A percentile compares a stretch with the other conserved stretches of the same genome.
phyloP scores from a whole-genome alignment of 2,329 filamentous ascomycete species.

The Leptographium lundbergii region DNA sequence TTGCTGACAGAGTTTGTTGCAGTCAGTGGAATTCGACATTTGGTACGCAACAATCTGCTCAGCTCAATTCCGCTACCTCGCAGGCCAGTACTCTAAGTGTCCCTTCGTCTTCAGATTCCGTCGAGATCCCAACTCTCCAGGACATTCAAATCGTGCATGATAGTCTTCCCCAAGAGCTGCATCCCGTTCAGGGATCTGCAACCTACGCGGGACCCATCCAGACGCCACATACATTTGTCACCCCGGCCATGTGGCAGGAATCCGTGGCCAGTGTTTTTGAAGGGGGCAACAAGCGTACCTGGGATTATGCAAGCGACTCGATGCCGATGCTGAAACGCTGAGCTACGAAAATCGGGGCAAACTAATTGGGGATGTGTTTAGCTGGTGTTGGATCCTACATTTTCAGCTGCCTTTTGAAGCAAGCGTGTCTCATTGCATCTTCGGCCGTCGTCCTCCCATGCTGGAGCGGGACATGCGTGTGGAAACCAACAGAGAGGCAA shows the following conservation, averaged over 20 bases:
- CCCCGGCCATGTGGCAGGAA: conserved; percentile 62
- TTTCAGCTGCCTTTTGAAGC: background rate
- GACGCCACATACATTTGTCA: conserved; percentile 40
- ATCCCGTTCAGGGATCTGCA: conserved; percentile 31
- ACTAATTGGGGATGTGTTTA: background rate
- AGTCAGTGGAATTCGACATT: conserved; percentile 96
- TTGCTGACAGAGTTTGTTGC: conserved; percentile 1
- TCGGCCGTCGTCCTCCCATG: background rate
- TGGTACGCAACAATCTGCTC: conserved; percentile 50
- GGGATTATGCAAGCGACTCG: conserved; percentile 36
- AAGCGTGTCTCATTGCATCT: background rate
- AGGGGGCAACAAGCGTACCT: conserved; percentile 47
- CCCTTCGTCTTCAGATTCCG: conserved; percentile 37
- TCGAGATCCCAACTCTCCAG: conserved; percentile 41
- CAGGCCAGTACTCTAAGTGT: conserved; percentile 40
- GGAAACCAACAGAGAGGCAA: background rate
- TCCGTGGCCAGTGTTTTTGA: conserved; percentile 58
- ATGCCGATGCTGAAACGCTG: conserved; percentile 9
- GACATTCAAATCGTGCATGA: conserved; percentile 36
- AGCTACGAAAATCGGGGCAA: background rate
- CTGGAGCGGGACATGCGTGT: background rate
- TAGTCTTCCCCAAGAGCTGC: conserved; percentile 30
- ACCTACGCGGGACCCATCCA: conserved; percentile 42
- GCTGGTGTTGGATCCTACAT: background rate
- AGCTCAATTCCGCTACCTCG: conserved; percentile 27